Base-by-base conservation (phyloP, 2,329 filamentous ascomycete genomes). In the Zymoseptoria pseudotritici region DNA sequence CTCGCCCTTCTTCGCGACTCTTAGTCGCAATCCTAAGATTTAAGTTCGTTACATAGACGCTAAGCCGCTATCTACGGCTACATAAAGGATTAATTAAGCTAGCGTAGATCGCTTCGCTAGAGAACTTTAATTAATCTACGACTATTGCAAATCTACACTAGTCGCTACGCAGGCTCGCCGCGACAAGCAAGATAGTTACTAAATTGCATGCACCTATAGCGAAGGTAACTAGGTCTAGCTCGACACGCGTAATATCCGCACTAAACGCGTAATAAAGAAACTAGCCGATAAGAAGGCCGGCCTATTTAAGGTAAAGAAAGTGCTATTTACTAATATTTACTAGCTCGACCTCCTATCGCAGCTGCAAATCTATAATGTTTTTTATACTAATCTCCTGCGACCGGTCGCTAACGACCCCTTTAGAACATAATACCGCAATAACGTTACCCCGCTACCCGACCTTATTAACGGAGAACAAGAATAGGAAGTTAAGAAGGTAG, bases 301-400 rank as follows among this genome's bases (percentile, higher is more conserved):
- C n/a, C 54, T 22, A 4, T 56, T 56, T 36, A n/a, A 29, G 20
- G 17, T 56, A 6, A 20, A 20, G 2, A 49, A 56, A n/a, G 54
- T 56, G 17, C 7, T 56, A 17, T 29, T 19, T 20, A 36, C 31
- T 46, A 49, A 56, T 22, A n/a, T 56, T 19, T 53, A 53, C 51
- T 8, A 24, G 8, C 51, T 53, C 13, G 13, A 53, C 10, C 51
- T 53, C 17, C 1, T 2, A 2, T 8, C 13, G 4, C 21, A 46
- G 9, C 3, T 10, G 20, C 10, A 26, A 4, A 56, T 56, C 5
- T 20, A 56, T 10, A n/a, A 56, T 36, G 54, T 56, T 31, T 56
- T 56, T 31, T 56, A 56, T 46, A 46, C 31, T 49, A 56, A 49
- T 31, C 54, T 56, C 7, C 54, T 56, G 2, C 54, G 54, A 4